Evolutionary conservation across 805 yeast genomes (phyloP), one percentile per base, ranked within the genome.

Genomic region (Cyberlindnera maritima): DNA sequence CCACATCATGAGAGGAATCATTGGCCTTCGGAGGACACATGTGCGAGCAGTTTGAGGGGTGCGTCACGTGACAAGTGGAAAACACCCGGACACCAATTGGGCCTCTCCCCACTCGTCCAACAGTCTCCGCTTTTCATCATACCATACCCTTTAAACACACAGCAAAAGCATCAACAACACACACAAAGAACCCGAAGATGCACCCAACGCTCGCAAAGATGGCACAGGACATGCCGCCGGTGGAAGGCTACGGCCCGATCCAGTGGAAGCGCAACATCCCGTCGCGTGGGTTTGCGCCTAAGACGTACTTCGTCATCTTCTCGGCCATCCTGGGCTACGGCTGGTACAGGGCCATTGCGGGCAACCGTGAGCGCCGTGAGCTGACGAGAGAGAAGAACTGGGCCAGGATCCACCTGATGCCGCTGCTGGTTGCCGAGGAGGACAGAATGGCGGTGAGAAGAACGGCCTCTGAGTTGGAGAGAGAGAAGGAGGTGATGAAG

Each of bases 201-300:
- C 43, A 25, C 28, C 15, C 36, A 12, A 29, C 46, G 3, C 14
- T 29, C 13, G 11, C 10, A 5, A 39, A 35, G 26, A 49, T 49
- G 56, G 67, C 67, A 33, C 96, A 88, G 75, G 96, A 88, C 62
- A 70, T 88, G 62, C 96, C 96, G 61, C 96, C 96, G 48, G 72
- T 79, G 58, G 88, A 87, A 47, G 96, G 96, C 52, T 88, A 88
- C 61, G 90, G 85, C 54, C 85, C 86, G 37, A 79, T 88, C 50
- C 96, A 88, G 70, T 88, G 96, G 96, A 85, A 84, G 70, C 79
- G 96, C 64, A 84, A 88, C 66, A 69, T 88, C 41, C 96, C 96
- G 20, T 71, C 92, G 2, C 75, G 96, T 56, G 96, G 96, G 2
- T 88, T 88, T 70, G 73, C 92, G 48, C 94, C 95, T 14, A 70